Evolutionary conservation across 2,329 filamentous ascomycete species (phyloP).

Genomic region (Alternaria ethzedia): DNA sequence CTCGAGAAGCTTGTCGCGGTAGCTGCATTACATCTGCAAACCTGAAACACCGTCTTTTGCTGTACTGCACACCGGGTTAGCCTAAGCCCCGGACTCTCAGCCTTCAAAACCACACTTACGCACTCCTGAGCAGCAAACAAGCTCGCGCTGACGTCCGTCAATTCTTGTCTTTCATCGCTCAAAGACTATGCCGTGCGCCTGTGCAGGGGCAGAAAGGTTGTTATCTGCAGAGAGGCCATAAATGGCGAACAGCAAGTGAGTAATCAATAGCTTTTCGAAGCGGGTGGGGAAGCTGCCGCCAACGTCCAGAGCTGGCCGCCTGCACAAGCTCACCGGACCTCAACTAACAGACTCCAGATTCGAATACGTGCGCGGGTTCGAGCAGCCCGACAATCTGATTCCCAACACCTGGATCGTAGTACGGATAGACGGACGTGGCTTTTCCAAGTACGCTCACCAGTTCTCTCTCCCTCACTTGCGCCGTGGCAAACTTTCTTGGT

Average conservation of each 20-base stretch:
- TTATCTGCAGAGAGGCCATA: background rate
- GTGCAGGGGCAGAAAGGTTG: background rate
- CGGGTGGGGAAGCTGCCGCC: slow-evolving; percentile 12
- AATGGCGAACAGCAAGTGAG: slow-evolving; percentile 38
- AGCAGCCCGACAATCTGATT: slow-evolving; percentile 79
- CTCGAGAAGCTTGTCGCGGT: slow-evolving; percentile 14
- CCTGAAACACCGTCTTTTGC: slow-evolving; percentile 26
- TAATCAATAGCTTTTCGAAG: slow-evolving; percentile 2
- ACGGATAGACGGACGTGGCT: slow-evolving; percentile 90
- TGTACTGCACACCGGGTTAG: slow-evolving; percentile 17
- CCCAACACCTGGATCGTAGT: slow-evolving; percentile 96
- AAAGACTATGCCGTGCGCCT: slow-evolving; percentile 25
- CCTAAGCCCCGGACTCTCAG: slow-evolving; percentile 12
- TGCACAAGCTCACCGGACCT: slow-evolving; percentile 9
- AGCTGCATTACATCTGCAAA: slow-evolving; percentile 25
- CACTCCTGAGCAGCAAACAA: slow-evolving; percentile 10
- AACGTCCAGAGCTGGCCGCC: background rate
- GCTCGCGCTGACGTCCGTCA: slow-evolving; percentile 8
- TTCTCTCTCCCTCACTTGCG: slow-evolving; percentile 8
- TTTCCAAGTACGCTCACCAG: slow-evolving; percentile 74
- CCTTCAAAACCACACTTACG: slow-evolving; percentile 24
- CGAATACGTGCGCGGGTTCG: slow-evolving; percentile 91
- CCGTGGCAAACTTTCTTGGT: slow-evolving; percentile 5
- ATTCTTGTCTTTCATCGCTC: background rate
- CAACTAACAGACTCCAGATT: slow-evolving; percentile 65